Evolutionary conservation across 306 rosid species (phyloP).

Genomic region (Prunus mume): DNA sequence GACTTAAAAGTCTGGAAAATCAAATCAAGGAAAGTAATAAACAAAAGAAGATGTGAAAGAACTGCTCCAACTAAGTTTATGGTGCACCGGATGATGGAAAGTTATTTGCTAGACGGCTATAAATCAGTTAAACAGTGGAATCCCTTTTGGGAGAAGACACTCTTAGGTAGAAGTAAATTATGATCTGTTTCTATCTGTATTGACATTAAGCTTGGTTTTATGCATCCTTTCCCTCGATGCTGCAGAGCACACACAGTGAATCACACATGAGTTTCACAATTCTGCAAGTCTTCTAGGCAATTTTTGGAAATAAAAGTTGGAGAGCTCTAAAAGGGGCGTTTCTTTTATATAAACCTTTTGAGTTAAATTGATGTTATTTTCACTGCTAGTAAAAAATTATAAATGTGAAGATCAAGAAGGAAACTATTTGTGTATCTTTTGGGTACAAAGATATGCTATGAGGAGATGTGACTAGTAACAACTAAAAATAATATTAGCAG

Average conservation of each 20-base stretch:
- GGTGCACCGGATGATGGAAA: not conserved
- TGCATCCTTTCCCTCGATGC: too few species aligned
- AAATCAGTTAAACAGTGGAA: not conserved
- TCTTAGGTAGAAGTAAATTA: not conserved
- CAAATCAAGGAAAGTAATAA: conserved; percentile 70
- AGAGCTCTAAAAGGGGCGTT: not conserved
- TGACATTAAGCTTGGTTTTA: not conserved
- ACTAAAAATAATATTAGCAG: too few species aligned
- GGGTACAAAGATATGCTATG: too few species aligned
- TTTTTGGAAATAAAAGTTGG: not conserved
- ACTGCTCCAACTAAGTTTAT: not conserved
- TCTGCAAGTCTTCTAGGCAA: not conserved
- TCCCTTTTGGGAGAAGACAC: not conserved
- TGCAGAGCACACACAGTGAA: too few species aligned
- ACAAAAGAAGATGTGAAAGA: conserved; percentile 44
- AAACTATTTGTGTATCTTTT: too few species aligned
- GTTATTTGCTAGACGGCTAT: not conserved
- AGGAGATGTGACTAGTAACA: too few species aligned
- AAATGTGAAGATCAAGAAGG: too few species aligned
- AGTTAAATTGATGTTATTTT: too few species aligned
- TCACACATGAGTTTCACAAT: not conserved
- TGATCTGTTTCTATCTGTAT: not conserved
- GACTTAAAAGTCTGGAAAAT: conserved; percentile 77
- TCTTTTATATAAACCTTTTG: too few species aligned
- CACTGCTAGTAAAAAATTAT: too few species aligned